Percentiles rank a stretch among this genome's conserved stretches.
Evolutionary conservation across 2,329 filamentous ascomycete species (phyloP).

Genomic region (Ceratocystis cubensis): DNA sequence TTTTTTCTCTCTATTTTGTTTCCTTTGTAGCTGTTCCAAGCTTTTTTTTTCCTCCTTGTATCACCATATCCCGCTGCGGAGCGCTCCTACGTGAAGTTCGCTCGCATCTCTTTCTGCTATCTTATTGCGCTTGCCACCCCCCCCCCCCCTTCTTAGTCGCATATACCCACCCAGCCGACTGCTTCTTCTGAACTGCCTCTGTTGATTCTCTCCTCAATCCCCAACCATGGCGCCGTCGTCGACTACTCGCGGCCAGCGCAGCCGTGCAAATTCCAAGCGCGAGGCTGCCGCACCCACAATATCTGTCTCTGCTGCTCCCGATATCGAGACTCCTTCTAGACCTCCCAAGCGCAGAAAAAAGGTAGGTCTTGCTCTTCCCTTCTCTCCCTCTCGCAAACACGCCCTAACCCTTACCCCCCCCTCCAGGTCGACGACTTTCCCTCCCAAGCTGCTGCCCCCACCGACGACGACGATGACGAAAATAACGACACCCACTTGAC

Average conservation of each 20-base stretch:
- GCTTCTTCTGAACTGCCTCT: background rate
- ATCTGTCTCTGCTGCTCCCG: conserved; percentile 28
- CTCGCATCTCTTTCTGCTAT: background rate
- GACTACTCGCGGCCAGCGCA: conserved; percentile 30
- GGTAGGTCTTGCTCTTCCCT: conserved; percentile 30
- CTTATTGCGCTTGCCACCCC: background rate
- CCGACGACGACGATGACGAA: conserved; percentile 33
- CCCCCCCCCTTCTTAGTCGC: background rate
- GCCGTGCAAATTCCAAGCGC: conserved; percentile 26
- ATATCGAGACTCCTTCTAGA: conserved; percentile 46
- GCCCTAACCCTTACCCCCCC: background rate
- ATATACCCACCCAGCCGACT: background rate
- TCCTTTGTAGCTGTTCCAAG: conserved; percentile 7
- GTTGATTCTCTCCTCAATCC: background rate
- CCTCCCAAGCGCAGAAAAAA: conserved; percentile 54
- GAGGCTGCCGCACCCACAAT: conserved; percentile 25
- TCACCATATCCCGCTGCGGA: background rate
- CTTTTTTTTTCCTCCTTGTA: conserved; percentile 2
- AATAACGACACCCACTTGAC: conserved; percentile 34
- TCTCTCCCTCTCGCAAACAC: conserved; percentile 17
- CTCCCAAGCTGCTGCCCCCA: conserved; percentile 6
- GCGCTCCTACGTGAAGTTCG: background rate
- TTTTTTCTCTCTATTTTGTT: conserved; percentile 5
- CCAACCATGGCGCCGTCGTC: conserved; percentile 13
- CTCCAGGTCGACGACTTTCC: conserved; percentile 31